These are phyloP conservation scores for Kodamaea arcana DNA, from an alignment of 1,139 yeast species.

Conservation along the genomic window DNA sequence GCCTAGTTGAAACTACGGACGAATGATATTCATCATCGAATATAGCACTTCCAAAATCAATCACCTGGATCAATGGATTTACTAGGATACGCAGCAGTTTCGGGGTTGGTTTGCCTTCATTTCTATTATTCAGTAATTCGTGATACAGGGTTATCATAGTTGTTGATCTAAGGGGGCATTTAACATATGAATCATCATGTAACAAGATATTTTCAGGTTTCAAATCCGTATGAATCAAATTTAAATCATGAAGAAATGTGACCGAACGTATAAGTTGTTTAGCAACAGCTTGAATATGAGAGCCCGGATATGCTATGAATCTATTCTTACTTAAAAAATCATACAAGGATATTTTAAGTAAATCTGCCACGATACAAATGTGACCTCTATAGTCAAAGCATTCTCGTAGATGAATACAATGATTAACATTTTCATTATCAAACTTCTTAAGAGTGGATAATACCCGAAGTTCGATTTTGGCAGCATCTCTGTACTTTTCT, in stretches of 20 bases:
- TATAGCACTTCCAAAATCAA: constrained; percentile 95
- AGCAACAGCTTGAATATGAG: constrained; percentile 85
- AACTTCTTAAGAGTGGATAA: constrained; percentile 77
- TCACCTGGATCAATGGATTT: constrained; percentile 80
- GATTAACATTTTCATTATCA: constrained; percentile 63
- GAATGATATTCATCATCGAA: constrained; percentile 94
- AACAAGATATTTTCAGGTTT: constrained; percentile 92
- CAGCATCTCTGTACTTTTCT: constrained; percentile 80
- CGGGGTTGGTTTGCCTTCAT: constrained; percentile 19
- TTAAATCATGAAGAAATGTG: constrained; percentile 83
- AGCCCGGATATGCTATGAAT: constrained; percentile 71
- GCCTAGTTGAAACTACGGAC: constrained; percentile 87
- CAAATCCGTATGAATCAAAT: constrained; percentile 88
- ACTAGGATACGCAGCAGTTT: constrained; percentile 51
- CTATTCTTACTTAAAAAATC: constrained; percentile 82
- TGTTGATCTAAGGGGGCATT: constrained; percentile 30
- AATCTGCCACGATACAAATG: constrained; percentile 88
- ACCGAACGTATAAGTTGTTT: constrained; percentile 83
- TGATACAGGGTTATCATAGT: constrained; percentile 33
- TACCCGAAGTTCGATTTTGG: constrained; percentile 75
- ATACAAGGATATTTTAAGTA: constrained; percentile 78
- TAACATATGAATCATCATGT: constrained; percentile 50
- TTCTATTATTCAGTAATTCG: constrained; percentile 17
- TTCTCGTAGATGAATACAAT: constrained; percentile 77
- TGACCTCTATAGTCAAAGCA: constrained; percentile 93